Conservation (phyloP, 2,329 filamentous ascomycete genomes). For the Colletotrichum sp. region DNA sequence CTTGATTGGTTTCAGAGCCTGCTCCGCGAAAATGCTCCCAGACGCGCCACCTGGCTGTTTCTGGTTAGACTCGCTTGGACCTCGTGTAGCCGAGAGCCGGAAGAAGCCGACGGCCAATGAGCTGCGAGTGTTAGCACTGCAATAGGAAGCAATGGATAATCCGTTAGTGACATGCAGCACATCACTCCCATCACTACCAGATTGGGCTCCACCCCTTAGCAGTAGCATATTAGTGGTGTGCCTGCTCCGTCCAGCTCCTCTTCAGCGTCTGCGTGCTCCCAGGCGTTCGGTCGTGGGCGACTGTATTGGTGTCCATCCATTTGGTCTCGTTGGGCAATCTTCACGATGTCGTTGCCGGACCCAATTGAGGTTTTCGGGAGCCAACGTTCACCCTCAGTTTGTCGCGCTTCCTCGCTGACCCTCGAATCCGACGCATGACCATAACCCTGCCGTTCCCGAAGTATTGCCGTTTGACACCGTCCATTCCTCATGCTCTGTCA, state of each 20-base stretch:
- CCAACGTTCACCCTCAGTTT: background rate
- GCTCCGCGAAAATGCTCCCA: background rate
- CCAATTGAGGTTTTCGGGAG: background rate
- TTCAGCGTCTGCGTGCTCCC: background rate
- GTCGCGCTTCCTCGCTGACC: background rate
- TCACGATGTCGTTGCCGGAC: background rate
- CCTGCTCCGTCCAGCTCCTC: background rate
- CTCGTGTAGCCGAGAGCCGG: background rate
- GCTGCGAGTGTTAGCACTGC: background rate
- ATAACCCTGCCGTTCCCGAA: background rate
- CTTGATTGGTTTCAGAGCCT: slow-evolving; percentile 17
- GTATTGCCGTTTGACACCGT: background rate
- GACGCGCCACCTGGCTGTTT: background rate
- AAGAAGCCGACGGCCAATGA: background rate
- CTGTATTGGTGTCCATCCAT: background rate
- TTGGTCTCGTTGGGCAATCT: background rate
- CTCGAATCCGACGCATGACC: background rate
- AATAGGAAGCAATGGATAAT: background rate
- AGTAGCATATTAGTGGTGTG: background rate
- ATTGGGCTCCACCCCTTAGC: background rate
- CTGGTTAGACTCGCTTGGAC: background rate
- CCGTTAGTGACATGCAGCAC: background rate
- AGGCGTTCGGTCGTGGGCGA: background rate
- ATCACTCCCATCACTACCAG: background rate
- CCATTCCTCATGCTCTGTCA: background rate